Percentiles rank a stretch among this genome's conserved stretches.
These are phyloP conservation scores for Rhodotorula sp. DNA, from an alignment of 1,284 basidiomycete genomes.

Conservation along the genomic window DNA sequence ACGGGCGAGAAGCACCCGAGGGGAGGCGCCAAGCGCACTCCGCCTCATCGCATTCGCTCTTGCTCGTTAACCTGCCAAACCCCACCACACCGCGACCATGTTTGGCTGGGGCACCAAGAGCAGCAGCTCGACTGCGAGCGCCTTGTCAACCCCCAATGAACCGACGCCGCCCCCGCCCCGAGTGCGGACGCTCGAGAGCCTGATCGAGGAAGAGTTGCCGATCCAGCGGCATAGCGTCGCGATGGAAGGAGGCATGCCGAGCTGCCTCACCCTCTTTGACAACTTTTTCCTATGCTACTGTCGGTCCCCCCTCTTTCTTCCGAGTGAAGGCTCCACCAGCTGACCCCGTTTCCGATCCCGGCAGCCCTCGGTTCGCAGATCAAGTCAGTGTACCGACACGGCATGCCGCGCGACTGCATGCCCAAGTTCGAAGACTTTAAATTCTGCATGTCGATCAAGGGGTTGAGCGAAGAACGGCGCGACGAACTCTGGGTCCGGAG, in stretches of 20 bases:
- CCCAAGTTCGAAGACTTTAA: conserved; percentile 90
- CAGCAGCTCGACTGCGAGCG: no score
- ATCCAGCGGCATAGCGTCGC: conserved; percentile 40
- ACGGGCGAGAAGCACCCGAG: no score
- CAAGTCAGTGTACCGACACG: conserved; percentile 82
- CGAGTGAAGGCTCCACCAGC: not conserved
- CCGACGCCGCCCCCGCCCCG: not conserved
- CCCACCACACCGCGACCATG: conserved; percentile 2
- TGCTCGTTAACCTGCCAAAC: not conserved
- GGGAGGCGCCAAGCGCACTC: no score
- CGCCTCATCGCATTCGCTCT: no score
- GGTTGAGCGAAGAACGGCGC: conserved; percentile 70
- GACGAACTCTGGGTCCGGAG: conserved; percentile 79
- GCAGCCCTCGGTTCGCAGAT: conserved; percentile 77
- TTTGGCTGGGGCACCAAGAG: conserved; percentile 16
- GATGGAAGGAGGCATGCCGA: conserved; percentile 44
- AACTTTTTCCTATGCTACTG: conserved; percentile 45
- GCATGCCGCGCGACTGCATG: conserved; percentile 71
- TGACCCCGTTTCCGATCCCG: not conserved
- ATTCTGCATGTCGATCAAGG: conserved; percentile 85
- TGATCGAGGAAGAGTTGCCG: conserved; percentile 43
- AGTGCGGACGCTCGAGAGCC: conserved; percentile 29
- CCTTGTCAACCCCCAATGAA: not conserved
- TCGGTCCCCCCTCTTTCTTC: conserved; percentile 11
- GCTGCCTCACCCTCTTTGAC: conserved; percentile 44